Evolutionary conservation across 305 asterid genomes (phyloP), one percentile per base, ranked within the genome.

Genomic region (Plantago lanceolata): DNA sequence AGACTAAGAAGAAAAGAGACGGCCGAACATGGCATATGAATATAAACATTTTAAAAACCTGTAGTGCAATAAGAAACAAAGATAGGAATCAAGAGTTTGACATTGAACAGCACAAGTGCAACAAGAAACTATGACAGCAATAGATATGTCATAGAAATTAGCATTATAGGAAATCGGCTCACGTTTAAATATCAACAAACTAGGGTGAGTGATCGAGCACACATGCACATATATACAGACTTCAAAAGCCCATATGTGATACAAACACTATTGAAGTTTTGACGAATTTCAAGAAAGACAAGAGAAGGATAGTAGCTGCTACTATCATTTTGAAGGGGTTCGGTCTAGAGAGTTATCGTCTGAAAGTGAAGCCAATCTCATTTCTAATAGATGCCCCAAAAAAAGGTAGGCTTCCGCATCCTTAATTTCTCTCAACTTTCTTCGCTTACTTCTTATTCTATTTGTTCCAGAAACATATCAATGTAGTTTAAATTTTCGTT

Each of bases 61-160:
- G 19, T 5, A 55, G 3, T 15, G 40, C 59, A 55, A 19, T 11
- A 17, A 3, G 45, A 55, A 16, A 24, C 18, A 53, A 21, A 12
- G 33, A 3, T 20, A 1, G 24, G 59, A 19, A 26, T 26, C 13
- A 26, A 55, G 43, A 37, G 43, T 24, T 11, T 9, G 19, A 55
- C 43, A 29, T 37, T 40, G 13, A 45, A 66, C 62, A n/a, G 16
- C 43, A 55, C 19, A 19, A 61, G 15, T 17, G 29, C 68, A 19
- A 59, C 67, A 70, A 35, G 61, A 64, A 64, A 58, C 67, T 33
- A 67, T 54, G 69, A 48, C 29, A 29, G 54, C 4, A 15, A 18
- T 21, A 48, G 12, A 50, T 35, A 68, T 21, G 19, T 53, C 40
- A 54, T 15, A 13, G 61, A 26, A 29, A 29, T 29, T 56, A 20